Percentiles rank a stretch among this genome's conserved stretches.
Conservation (phyloP, 2,329 filamentous ascomycete species). For the Diaporthe velutina region DNA sequence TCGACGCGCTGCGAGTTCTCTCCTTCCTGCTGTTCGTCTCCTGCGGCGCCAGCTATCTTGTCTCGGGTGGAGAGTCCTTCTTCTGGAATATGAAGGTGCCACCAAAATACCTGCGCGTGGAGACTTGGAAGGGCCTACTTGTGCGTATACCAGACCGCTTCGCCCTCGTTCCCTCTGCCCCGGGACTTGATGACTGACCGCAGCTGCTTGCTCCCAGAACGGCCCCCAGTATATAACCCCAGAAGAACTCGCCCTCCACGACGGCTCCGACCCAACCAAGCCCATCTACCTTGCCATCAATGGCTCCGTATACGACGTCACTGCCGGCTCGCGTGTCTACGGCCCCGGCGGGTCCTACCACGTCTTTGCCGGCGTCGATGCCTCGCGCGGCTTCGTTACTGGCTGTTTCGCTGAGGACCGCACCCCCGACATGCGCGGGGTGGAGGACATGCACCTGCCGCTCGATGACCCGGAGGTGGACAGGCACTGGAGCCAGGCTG, state of each 20-base stretch:
- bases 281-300: constrained; percentile 94
- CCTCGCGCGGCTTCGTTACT: constrained; percentile 89
- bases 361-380: constrained; percentile 89
- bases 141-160: constrained; percentile 57
- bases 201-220: constrained; percentile 54
- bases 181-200: constrained; percentile 41
- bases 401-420: constrained; percentile 91
- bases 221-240: constrained; percentile 80
- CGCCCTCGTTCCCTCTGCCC: neutral
- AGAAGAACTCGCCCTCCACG: constrained; percentile 78
- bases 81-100: constrained; percentile 75
- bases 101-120: constrained; percentile 71
- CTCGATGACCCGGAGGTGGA: constrained; percentile 74
- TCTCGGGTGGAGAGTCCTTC: constrained; percentile 77
- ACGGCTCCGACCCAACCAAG: constrained; percentile 79
- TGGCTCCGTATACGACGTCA: constrained; percentile 87
- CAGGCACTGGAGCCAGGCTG: constrained; percentile 64
- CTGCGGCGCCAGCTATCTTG: constrained; percentile 80
- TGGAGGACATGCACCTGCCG: constrained; percentile 86
- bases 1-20: constrained; percentile 79
- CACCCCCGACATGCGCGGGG: constrained; percentile 86
- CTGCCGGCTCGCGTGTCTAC: constrained; percentile 76
- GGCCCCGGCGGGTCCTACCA: constrained; percentile 89
- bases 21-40: constrained; percentile 76
- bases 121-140: constrained; percentile 70